Conservation (phyloP, 2,329 filamentous ascomycete species). For the Xylariales sp. region DNA sequence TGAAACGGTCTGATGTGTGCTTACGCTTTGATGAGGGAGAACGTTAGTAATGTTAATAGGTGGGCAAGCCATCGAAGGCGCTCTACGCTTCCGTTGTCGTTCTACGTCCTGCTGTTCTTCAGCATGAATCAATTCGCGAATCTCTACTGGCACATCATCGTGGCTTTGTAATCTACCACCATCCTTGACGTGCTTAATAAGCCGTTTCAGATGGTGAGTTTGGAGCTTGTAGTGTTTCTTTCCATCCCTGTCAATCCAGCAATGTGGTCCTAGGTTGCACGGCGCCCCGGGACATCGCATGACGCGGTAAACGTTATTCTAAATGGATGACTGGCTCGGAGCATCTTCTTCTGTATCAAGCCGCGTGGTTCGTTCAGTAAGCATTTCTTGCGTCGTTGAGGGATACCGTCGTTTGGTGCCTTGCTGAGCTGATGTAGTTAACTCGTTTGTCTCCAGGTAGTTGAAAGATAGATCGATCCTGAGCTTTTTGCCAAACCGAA, state of each 20-base stretch:
- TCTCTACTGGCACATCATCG: not conserved
- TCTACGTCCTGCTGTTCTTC: not conserved
- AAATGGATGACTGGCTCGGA: not conserved
- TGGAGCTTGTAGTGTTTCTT: not conserved
- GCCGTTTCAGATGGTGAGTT: not conserved
- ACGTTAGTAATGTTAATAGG: not conserved
- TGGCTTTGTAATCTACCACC: not conserved
- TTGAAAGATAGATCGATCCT: not conserved
- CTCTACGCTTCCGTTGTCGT: not conserved
- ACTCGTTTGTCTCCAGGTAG: not conserved
- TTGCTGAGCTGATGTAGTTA: not conserved
- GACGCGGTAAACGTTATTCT: not conserved
- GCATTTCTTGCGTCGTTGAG: not conserved
- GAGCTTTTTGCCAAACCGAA: too few relatives aligned
- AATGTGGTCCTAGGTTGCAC: not conserved
- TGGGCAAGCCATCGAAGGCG: too few relatives aligned
- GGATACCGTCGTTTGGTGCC: not conserved
- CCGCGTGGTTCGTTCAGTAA: not conserved
- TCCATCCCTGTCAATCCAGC: not conserved
- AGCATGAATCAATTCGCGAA: not conserved
- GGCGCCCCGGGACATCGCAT: not conserved
- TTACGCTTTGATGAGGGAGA: too few relatives aligned
- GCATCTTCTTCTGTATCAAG: not conserved
- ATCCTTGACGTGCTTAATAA: not conserved
- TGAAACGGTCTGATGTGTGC: too few relatives aligned